These are phyloP conservation scores for Climacium dendroides DNA, from an alignment of 225 moss, liverwort and hornwort genomes.

Conservation along the genomic window DNA sequence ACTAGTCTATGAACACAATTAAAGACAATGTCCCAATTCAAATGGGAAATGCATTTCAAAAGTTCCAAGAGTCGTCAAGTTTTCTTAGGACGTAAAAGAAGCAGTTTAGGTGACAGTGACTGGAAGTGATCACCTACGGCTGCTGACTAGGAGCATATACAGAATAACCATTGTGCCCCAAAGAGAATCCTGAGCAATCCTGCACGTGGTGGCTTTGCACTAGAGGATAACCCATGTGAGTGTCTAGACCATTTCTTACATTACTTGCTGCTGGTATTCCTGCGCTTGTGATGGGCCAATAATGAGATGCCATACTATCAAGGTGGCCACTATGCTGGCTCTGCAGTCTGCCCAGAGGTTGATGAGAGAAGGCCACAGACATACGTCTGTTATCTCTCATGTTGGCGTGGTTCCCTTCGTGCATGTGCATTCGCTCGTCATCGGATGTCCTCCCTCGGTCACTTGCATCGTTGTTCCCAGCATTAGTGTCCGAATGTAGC, in stretches of 20 bases:
- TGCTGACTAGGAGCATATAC: constrained; percentile 88
- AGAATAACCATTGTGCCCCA: constrained; percentile 87
- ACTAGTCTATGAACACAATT: neutral
- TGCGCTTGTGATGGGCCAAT: constrained; percentile 69
- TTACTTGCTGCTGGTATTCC: constrained; percentile 50
- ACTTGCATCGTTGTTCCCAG: constrained; percentile 46
- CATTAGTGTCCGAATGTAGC: constrained; percentile 32
- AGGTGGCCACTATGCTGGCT: constrained; percentile 74
- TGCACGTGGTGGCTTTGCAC: constrained; percentile 91
- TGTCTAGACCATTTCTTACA: constrained; percentile 73
- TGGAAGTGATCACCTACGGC: constrained; percentile 35
- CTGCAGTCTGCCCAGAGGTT: constrained; percentile 58
- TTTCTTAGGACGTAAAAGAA: neutral
- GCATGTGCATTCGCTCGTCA: constrained; percentile 42
- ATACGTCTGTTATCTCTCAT: constrained; percentile 55
- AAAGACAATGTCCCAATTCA: constrained; percentile 18
- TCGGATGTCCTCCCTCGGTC: constrained; percentile 66
- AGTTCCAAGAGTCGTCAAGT: constrained; percentile 14
- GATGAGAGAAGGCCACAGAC: constrained; percentile 49
- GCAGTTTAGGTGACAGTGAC: neutral
- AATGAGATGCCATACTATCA: constrained; percentile 72
- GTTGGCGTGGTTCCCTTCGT: constrained; percentile 25
- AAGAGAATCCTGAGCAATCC: constrained; percentile 67
- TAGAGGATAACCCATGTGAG: constrained; percentile 78
- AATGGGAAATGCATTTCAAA: constrained; percentile 25